These are phyloP conservation scores for Kodamaea sp. DNA, from an alignment of 1,139 yeast genomes.

Conservation along the genomic window DNA sequence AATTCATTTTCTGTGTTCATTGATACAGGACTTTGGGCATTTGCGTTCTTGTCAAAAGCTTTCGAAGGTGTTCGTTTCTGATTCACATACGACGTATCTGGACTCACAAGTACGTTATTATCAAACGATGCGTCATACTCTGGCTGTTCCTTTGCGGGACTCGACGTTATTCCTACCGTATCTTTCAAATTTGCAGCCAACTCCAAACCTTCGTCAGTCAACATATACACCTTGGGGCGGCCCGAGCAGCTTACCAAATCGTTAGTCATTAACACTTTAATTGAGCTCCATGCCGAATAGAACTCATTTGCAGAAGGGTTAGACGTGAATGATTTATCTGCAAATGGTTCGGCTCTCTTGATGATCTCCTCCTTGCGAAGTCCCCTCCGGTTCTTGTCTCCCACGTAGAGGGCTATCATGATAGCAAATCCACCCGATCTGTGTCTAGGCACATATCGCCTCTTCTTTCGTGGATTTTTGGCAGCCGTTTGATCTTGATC, in stretches of 20 bases:
- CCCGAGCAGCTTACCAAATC: slow-evolving; percentile 62
- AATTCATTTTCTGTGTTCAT: no score
- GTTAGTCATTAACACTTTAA: slow-evolving; percentile 62
- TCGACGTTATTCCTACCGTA: slow-evolving; percentile 41
- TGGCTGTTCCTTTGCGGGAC: slow-evolving; percentile 22
- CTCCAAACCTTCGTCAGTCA: slow-evolving; percentile 73
- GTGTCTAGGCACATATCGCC: slow-evolving; percentile 69
- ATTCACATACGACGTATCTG: slow-evolving; percentile 18
- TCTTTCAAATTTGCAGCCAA: slow-evolving; percentile 60
- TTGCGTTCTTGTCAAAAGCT: slow-evolving; percentile 2
- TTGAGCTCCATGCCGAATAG: slow-evolving; percentile 79
- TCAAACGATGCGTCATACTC: slow-evolving; percentile 40
- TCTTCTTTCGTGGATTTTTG: slow-evolving; percentile 28
- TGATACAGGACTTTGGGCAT: not conserved
- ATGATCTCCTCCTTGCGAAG: slow-evolving; percentile 63
- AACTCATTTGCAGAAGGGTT: slow-evolving; percentile 63
- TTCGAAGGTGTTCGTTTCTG: not conserved
- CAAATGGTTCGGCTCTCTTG: slow-evolving; percentile 56
- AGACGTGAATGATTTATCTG: slow-evolving; percentile 64
- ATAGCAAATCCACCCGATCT: slow-evolving; percentile 90
- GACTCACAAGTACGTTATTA: slow-evolving; percentile 33
- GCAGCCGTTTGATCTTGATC: not conserved
- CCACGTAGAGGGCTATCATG: slow-evolving; percentile 58
- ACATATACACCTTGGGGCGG: slow-evolving; percentile 57
- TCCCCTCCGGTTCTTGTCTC: slow-evolving; percentile 53